A percentile compares a stretch with the other conserved stretches of the same genome.
phyloP scores from a whole-genome alignment of 169 alveolate genomes.

The Plasmodium ovale region DNA sequence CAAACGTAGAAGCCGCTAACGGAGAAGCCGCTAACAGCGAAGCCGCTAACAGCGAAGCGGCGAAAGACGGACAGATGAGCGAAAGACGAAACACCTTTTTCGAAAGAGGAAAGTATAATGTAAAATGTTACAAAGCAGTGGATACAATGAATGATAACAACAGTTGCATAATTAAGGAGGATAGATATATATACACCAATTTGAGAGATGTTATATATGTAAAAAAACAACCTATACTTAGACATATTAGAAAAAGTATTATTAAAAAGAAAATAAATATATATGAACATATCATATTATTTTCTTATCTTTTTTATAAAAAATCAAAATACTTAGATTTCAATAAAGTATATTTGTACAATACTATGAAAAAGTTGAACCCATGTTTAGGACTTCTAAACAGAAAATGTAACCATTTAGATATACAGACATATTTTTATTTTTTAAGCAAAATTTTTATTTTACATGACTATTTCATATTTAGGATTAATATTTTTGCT shows the following conservation, averaged over 20 bases:
- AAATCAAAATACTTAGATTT: slow-evolving; percentile 50
- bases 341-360: slow-evolving; percentile 47
- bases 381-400: slow-evolving; percentile 29
- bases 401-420: slow-evolving; percentile 52
- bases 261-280: slow-evolving; percentile 38
- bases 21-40: not conserved
- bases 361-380: slow-evolving; percentile 48
- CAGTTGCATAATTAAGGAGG: slow-evolving; percentile 34
- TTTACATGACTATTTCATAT: slow-evolving; percentile 42
- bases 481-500: slow-evolving; percentile 26
- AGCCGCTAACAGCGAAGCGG: not conserved
- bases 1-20: not conserved
- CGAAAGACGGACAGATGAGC: not conserved
- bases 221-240: slow-evolving; percentile 1
- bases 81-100: not conserved
- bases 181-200: slow-evolving; percentile 11
- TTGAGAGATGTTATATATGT: slow-evolving; percentile 21
- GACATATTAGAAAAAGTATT: not conserved
- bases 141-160: not conserved
- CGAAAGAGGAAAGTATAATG: not conserved
- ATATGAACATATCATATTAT: slow-evolving; percentile 31
- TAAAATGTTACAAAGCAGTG: not conserved
- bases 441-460: slow-evolving; percentile 29
- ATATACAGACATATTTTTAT: slow-evolving; percentile 13
- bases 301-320: slow-evolving; percentile 49